phyloP scores from a whole-genome alignment of 2,329 filamentous ascomycete genomes.

The Colletotrichum salicis region DNA sequence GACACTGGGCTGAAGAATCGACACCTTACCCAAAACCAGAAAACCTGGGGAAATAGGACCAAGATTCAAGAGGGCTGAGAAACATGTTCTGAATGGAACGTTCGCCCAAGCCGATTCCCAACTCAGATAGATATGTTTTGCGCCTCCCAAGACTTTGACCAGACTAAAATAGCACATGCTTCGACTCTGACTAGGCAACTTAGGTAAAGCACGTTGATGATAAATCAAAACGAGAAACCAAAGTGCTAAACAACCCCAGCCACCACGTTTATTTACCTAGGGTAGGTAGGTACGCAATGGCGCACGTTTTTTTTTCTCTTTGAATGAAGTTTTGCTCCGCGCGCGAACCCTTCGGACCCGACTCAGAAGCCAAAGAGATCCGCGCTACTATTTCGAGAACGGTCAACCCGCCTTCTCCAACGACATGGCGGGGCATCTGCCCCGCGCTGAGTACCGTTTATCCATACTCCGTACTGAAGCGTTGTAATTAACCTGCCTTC shows the following conservation, averaged over 20 bases:
- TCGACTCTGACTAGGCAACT: not conserved
- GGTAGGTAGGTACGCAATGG: not conserved
- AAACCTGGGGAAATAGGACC: slow-evolving; percentile 14
- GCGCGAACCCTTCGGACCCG: slow-evolving; percentile 19
- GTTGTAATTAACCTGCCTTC: not conserved
- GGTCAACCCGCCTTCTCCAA: not conserved
- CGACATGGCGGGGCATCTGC: slow-evolving; percentile 23
- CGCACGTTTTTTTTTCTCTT: not conserved
- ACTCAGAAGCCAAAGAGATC: not conserved
- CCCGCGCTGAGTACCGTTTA: not conserved
- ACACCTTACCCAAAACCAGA: not conserved
- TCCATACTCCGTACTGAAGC: not conserved
- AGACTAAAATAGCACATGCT: slow-evolving; percentile 18
- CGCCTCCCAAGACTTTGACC: not conserved
- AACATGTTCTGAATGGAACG: slow-evolving; percentile 2
- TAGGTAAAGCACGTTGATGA: not conserved
- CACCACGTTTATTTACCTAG: not conserved
- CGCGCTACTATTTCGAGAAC: slow-evolving; percentile 28
- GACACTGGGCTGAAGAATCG: slow-evolving; percentile 5
- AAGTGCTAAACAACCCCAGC: not conserved
- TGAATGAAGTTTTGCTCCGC: not conserved
- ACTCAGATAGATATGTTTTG: slow-evolving; percentile 4
- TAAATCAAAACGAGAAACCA: not conserved
- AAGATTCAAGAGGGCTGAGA: slow-evolving; percentile 1
- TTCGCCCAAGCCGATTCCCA: not conserved